Evolutionary conservation across 345 rosid species (phyloP).

Genomic region (Citrus inodora): DNA sequence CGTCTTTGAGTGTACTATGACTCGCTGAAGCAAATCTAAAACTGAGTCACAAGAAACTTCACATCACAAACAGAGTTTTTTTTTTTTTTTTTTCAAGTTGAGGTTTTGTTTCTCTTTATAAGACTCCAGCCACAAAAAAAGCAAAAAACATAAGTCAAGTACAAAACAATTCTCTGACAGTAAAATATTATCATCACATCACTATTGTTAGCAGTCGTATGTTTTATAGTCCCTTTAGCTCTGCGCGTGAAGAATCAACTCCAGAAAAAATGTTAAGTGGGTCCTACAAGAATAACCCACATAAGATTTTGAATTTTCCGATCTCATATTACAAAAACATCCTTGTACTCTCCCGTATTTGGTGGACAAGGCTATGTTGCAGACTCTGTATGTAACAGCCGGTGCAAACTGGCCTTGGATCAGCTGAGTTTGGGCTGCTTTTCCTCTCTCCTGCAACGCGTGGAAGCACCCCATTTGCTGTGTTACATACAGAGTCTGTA

Average conservation of each 20-base stretch:
- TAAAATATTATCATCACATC: conserved; percentile 6
- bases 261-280: background rate
- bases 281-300: conserved; percentile 18
- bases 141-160: background rate
- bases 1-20: conserved; percentile 10
- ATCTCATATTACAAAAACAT: conserved; percentile 16
- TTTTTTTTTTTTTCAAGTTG: conserved; percentile 15
- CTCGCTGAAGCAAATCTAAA: conserved; percentile 24
- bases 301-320: conserved; percentile 20
- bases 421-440: no score
- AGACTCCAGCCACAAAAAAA: conserved; percentile 14
- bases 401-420: no score
- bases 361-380: no score
- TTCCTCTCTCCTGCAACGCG: no score
- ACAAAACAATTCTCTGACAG: conserved; percentile 11
- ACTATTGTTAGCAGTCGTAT: background rate
- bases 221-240: background rate
- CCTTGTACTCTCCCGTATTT: conserved; percentile 13
- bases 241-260: conserved; percentile 26
- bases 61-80: conserved; percentile 14
- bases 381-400: no score
- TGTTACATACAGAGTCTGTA: no score
- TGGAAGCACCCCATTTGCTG: no score
- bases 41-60: conserved; percentile 4
- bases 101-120: conserved; percentile 16